Evolutionary conservation across 306 rosid genomes (phyloP), one percentile per base, ranked within the genome.

Genomic region (Vigna reflexopilosa): DNA sequence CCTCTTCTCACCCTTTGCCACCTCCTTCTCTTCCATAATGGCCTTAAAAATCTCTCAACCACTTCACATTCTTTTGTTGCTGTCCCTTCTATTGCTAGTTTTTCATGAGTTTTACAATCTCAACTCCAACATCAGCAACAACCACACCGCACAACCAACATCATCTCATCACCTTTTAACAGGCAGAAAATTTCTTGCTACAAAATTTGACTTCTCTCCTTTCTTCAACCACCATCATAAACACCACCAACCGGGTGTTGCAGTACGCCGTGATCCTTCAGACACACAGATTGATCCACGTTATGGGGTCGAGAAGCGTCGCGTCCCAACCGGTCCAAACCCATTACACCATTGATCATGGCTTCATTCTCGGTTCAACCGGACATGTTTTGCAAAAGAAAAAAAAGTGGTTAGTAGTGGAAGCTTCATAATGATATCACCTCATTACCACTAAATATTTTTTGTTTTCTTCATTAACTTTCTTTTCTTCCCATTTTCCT

Each of bases 291-390:
- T 90, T 48, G 98, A 94, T 90, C 91, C 97, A 7, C 97, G 92
- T 17, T 94, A 94, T 36, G 96, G 98, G 1, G 93, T 92, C 14
- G 90, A 92, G 83, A 94, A 94, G 81, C 94, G 97, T 16, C 93
- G 91, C 1, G 98, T 94, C 38, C 98, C 98, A 17, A 92, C 91
- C 0, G 98, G 98, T 83, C 98, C 98, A 50, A 94, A 94, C 58
- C 98, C 97, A 15, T 87, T 94, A 80, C 98, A 94, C 91, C 96
- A 94, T 77, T 89, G 88, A 84, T 62, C 32, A 45, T 86, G 73
- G 69, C 16, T 49, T 52, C 75, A 54, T 57, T 70, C 65, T 67
- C 67, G 56, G 5, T 57, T 75, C 76, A 45, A n/a, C 34, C 20
- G 36, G 1, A 20, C 61, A 71, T 38, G 47, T 32, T 20, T 67